These are phyloP conservation scores for Amanita subjunquillea DNA, from an alignment of 768 basidiomycete species.

Conservation along the genomic window DNA sequence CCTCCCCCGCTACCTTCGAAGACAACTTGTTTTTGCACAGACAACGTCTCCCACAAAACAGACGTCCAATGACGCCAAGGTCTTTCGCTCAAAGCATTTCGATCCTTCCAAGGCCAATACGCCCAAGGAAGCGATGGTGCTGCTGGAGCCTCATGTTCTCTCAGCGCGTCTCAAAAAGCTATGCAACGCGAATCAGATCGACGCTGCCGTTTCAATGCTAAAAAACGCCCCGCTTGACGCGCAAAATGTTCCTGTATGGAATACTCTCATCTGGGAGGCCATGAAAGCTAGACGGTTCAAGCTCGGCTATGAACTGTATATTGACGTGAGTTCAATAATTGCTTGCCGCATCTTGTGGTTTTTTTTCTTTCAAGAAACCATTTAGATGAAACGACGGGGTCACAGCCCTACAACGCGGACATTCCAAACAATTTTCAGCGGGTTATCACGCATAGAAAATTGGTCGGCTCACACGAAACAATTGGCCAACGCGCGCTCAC, in stretches of 20 bases:
- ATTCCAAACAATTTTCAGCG: slow-evolving; percentile 59
- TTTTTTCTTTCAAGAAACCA: background rate
- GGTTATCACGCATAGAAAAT: slow-evolving; percentile 48
- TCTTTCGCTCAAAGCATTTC: slow-evolving; percentile 30
- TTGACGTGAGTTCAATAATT: slow-evolving; percentile 40
- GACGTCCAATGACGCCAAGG: slow-evolving; percentile 8
- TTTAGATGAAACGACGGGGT: slow-evolving; percentile 78
- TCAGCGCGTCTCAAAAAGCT: slow-evolving; percentile 48
- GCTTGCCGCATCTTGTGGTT: slow-evolving; percentile 1
- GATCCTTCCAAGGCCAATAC: slow-evolving; percentile 16
- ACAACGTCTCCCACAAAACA: background rate
- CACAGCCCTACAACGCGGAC: slow-evolving; percentile 61
- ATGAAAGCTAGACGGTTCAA: slow-evolving; percentile 47
- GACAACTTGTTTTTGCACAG: slow-evolving; percentile 11
- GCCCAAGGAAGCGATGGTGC: slow-evolving; percentile 21
- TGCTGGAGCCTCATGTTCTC: slow-evolving; percentile 56
- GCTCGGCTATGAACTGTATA: slow-evolving; percentile 53
- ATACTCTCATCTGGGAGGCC: slow-evolving; percentile 61
- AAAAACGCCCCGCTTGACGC: slow-evolving; percentile 62
- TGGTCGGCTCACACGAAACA: slow-evolving; percentile 55
- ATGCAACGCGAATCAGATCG: slow-evolving; percentile 42
- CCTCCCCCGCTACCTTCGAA: slow-evolving; percentile 21
- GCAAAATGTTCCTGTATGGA: slow-evolving; percentile 72
- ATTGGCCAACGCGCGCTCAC: slow-evolving; percentile 44
- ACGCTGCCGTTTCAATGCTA: slow-evolving; percentile 57